Evolutionary conservation across 768 basidiomycete genomes (phyloP), one percentile per base, ranked within the genome.

Genomic region (Lactifluus echinatus): DNA sequence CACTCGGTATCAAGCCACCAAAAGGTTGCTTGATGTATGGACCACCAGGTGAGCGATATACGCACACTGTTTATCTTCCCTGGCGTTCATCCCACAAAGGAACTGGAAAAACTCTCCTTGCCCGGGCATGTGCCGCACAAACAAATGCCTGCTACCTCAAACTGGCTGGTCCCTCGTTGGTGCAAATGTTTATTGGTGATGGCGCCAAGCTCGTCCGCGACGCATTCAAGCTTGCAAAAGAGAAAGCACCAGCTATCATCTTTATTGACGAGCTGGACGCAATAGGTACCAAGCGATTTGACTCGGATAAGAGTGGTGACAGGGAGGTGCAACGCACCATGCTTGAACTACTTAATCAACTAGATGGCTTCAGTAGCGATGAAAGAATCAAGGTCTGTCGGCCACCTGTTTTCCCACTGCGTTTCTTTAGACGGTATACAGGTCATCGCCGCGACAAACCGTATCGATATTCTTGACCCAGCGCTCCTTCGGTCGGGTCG

Each of bases 181-280:
- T 99, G 12, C 96, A 99, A 73, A 99, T 98, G 96, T 99, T 95
- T 72, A 99, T 99, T 64, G 96, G 96, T 72, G 96, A 98, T 70
- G 96, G 96, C 67, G 96, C 96, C 53, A 98, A 97, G 71, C 83
- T 99, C 50, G 96, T 99, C 21, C 90, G 96, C 45, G 96, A 99
- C 66, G 95, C 95, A 3, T 98, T 99, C 69, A 93, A 94, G 45
- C 79, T 99, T 45, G 96, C 96, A 17, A 98, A 97, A 72, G 90
- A 96, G 78, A 97, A 98, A 67, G 90, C 93, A 1, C 94, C 94
- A 6, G 89, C 93, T n/a, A 97, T 97, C 70, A 97, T 98, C 71
- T 97, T 97, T 74, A 97, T 97, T 63, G 95, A 98, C 66, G 95
- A 98, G 68, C 72, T 98, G 68, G 95, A 98, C 70, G 94, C 94